These are phyloP conservation scores for Diatrype stigma DNA, from an alignment of 2,329 filamentous ascomycete genomes.

Conservation along the genomic window DNA sequence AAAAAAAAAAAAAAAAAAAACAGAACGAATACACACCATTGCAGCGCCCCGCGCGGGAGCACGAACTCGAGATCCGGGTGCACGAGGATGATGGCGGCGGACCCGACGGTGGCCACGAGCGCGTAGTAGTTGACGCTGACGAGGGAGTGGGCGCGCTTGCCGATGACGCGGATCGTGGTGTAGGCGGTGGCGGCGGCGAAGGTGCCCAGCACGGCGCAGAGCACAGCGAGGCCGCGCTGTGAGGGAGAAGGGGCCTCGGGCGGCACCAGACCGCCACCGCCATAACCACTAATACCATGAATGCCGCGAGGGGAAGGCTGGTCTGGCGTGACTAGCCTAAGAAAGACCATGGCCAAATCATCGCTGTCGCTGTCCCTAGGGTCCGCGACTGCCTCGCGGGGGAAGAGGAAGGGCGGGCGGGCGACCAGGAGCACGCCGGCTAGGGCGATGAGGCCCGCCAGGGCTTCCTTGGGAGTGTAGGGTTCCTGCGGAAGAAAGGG, in stretches of 20 bases:
- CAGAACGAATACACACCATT: constrained; percentile 41
- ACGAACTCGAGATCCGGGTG: constrained; percentile 38
- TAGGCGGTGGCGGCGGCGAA: constrained; percentile 66
- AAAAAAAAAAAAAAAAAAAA: not conserved
- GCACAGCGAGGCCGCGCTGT: constrained; percentile 62
- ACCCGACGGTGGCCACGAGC: constrained; percentile 61
- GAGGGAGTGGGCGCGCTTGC: constrained; percentile 68
- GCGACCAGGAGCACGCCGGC: constrained; percentile 73
- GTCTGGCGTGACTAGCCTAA: constrained; percentile 7
- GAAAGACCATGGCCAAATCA: not conserved
- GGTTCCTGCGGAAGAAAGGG: constrained; percentile 54
- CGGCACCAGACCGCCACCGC: constrained; percentile 8
- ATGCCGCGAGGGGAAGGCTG: constrained; percentile 3
- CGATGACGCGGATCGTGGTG: constrained; percentile 70
- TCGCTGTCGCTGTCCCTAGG: not conserved
- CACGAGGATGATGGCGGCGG: constrained; percentile 52
- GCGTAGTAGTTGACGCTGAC: constrained; percentile 78
- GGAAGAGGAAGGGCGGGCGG: constrained; percentile 58
- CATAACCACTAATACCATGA: not conserved
- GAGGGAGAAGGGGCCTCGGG: constrained; percentile 41
- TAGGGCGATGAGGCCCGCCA: constrained; percentile 66
- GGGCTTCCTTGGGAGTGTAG: constrained; percentile 66
- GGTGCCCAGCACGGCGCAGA: constrained; percentile 64
- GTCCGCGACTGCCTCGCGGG: constrained; percentile 12
- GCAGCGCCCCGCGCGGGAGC: constrained; percentile 24